phyloP scores from a whole-genome alignment of 1,139 yeast species.

The Pneumocystis carinii region DNA sequence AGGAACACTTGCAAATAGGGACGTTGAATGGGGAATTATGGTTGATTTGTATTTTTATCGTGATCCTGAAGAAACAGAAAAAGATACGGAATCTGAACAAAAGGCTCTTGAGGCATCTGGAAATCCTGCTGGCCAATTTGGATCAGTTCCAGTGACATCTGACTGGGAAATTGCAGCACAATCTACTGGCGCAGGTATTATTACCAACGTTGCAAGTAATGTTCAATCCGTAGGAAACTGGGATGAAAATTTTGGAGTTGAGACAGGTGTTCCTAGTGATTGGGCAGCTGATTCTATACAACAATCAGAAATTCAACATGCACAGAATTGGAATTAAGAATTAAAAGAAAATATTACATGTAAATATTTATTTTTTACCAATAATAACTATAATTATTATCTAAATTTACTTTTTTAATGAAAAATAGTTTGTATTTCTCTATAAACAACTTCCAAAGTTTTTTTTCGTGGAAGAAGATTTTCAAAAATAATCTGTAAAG shows the following conservation, averaged over 20 bases:
- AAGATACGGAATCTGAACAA: constrained; percentile 40
- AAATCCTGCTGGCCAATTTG: constrained; percentile 37
- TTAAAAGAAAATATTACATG: not conserved
- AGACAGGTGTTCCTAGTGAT: constrained; percentile 65
- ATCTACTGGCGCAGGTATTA: not conserved
- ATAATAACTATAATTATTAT: not conserved
- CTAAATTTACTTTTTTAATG: not conserved
- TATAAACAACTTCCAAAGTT: constrained; percentile 1
- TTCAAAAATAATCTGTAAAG: constrained; percentile 14
- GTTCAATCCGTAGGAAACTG: constrained; percentile 16
- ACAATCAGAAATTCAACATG: not conserved
- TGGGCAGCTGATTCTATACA: constrained; percentile 34
- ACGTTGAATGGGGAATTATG: constrained; percentile 97
- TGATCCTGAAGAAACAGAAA: constrained; percentile 97
- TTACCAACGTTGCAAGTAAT: not conserved
- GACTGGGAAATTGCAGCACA: not conserved
- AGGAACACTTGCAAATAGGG: constrained; percentile 95
- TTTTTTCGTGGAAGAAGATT: constrained; percentile 3
- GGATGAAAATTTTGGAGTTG: constrained; percentile 33
- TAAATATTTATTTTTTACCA: not conserved
- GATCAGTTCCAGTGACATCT: not conserved
- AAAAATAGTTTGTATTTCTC: not conserved
- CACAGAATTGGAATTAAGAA: not conserved
- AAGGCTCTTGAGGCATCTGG: constrained; percentile 51
- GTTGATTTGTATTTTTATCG: constrained; percentile 99